phyloP scores from a whole-genome alignment of 257 asterid species.

The Primulina huaijiensis region DNA sequence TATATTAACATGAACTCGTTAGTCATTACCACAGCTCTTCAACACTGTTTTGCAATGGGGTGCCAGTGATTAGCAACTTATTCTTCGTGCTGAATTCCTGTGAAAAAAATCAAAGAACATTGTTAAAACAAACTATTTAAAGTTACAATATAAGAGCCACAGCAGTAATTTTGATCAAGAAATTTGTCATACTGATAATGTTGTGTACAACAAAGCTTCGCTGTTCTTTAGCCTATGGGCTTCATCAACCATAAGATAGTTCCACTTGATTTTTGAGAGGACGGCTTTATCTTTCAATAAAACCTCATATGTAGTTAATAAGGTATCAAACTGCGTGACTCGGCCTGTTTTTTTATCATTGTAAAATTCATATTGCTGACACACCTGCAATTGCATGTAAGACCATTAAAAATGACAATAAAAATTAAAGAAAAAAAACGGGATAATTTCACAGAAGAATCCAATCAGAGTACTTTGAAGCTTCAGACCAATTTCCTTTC shows the following conservation, averaged over 20 bases:
- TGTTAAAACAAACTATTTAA: conserved; percentile 21
- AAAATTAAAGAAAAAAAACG: background rate
- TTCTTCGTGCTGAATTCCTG: conserved; percentile 97
- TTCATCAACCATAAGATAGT: conserved; percentile 98
- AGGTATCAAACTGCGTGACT: conserved; percentile 74
- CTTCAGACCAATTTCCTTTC: background rate
- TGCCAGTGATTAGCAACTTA: conserved; percentile 94
- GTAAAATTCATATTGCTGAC: conserved; percentile 90
- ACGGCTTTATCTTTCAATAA: conserved; percentile 85
- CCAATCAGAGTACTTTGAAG: background rate
- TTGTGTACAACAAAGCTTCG: conserved; percentile 86
- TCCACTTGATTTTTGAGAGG: conserved; percentile 96
- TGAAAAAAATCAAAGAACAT: conserved; percentile 18
- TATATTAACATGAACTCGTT: conserved; percentile 24
- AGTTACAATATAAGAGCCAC: conserved; percentile 12
- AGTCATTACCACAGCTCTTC: conserved; percentile 97
- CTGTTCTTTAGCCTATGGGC: conserved; percentile 97
- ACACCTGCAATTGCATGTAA: conserved; percentile 56
- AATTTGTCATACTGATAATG: conserved; percentile 54
- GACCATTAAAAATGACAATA: conserved; percentile 5
- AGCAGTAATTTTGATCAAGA: conserved; percentile 20
- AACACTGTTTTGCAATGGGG: conserved; percentile 97
- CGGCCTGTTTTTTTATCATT: conserved; percentile 70
- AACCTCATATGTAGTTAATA: conserved; percentile 94
- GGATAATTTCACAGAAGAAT: conserved; percentile 16